Conservation (phyloP, 352 stramenopile species). For the Globisporangium nodosum region DNA sequence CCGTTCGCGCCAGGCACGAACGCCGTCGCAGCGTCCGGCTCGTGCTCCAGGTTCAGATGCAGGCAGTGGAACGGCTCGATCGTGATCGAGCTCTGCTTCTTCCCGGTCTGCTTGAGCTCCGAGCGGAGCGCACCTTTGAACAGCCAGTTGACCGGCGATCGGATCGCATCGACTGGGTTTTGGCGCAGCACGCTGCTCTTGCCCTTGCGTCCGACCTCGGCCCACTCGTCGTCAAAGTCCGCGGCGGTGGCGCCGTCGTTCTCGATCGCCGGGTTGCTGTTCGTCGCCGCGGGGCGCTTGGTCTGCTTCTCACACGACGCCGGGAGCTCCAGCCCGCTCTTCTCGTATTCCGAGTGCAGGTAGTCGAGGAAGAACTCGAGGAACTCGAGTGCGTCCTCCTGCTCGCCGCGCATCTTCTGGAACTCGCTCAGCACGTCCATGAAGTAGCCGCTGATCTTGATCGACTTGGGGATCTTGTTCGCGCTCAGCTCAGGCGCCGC, state of each 20-base stretch:
- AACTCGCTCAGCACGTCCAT: constrained; percentile 78
- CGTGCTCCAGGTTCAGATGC: constrained; percentile 71
- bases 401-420: constrained; percentile 74
- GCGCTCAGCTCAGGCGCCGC: constrained; percentile 15
- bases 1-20: constrained; percentile 36
- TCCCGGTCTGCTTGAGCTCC: constrained; percentile 65
- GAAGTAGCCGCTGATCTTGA: constrained; percentile 79
- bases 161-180: constrained; percentile 53
- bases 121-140: constrained; percentile 80
- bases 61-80: constrained; percentile 86
- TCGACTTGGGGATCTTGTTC: constrained; percentile 56
- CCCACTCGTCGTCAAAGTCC: constrained; percentile 65
- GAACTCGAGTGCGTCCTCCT: constrained; percentile 84
- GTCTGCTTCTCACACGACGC: constrained; percentile 57
- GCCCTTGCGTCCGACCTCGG: constrained; percentile 70
- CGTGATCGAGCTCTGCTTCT: constrained; percentile 75
- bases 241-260: constrained; percentile 1
- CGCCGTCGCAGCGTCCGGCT: constrained; percentile 14
- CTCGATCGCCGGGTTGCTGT: constrained; percentile 13
- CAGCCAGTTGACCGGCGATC: constrained; percentile 80
- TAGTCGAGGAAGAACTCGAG: constrained; percentile 85
- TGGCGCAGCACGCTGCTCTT: constrained; percentile 74
- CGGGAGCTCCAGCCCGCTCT: constrained; percentile 55
- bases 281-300: constrained; percentile 23
- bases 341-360: constrained; percentile 77